phyloP scores from a whole-genome alignment of 768 basidiomycete genomes.

The Mycena albidolilacea region DNA sequence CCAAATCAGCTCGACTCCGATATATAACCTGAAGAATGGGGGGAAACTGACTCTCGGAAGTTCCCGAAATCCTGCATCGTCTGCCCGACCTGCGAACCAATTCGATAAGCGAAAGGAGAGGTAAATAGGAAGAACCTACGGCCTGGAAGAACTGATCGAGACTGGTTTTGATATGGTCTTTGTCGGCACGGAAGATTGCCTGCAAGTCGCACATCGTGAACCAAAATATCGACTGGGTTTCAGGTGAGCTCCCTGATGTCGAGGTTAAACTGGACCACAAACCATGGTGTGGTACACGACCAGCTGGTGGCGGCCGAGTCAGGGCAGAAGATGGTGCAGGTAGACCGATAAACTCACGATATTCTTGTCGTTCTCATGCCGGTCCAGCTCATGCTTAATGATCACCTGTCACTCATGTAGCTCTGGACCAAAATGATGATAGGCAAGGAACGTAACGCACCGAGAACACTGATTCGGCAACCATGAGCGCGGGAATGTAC shows the following conservation, averaged over 20 bases:
- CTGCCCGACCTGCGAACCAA: conserved; percentile 3
- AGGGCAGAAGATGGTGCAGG: neutral
- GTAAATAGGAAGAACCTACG: neutral
- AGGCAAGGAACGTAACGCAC: conserved; percentile 16
- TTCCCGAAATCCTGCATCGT: conserved; percentile 42
- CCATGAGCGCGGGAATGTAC: conserved; percentile 39
- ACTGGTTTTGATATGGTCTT: conserved; percentile 21
- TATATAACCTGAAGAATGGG: neutral
- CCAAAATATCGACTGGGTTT: conserved; percentile 32
- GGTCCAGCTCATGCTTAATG: conserved; percentile 40
- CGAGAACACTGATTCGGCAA: conserved; percentile 32
- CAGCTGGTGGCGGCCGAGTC: neutral
- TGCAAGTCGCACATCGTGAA: conserved; percentile 39
- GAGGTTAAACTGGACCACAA: neutral
- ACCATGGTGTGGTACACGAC: conserved; percentile 44
- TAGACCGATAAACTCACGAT: conserved; percentile 28
- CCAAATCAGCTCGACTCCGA: neutral
- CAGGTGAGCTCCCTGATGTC: neutral
- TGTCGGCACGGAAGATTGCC: conserved; percentile 38
- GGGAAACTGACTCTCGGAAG: conserved; percentile 41
- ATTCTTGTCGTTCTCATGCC: conserved; percentile 43
- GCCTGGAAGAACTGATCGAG: conserved; percentile 33
- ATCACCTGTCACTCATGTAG: conserved; percentile 35
- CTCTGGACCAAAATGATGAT: neutral
- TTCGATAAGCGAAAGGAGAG: neutral